Percentiles rank a stretch among this genome's conserved stretches.
Evolutionary conservation across 2,329 filamentous ascomycete genomes (phyloP).

Genomic region (Sodiomyces alkalinus): DNA sequence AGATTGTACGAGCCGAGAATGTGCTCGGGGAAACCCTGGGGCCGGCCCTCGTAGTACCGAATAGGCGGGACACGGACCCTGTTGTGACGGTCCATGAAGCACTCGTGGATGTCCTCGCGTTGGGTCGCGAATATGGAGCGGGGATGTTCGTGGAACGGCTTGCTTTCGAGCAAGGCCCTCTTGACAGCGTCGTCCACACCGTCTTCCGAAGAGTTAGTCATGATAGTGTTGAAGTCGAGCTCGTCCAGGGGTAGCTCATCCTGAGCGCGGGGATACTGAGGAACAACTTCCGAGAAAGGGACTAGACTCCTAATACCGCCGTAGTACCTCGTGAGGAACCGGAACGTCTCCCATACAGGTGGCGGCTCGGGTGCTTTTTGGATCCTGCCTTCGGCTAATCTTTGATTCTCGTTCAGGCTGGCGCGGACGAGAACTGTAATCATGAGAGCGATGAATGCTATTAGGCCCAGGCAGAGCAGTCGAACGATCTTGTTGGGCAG

Average conservation of each 20-base stretch:
- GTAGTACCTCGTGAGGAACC: slow-evolving; percentile 77
- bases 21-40: slow-evolving; percentile 70
- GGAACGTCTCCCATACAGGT: slow-evolving; percentile 69
- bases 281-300: slow-evolving; percentile 46
- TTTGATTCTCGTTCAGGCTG: slow-evolving; percentile 54
- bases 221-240: slow-evolving; percentile 19
- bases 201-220: slow-evolving; percentile 9
- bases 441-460: slow-evolving; percentile 57
- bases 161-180: slow-evolving; percentile 28
- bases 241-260: slow-evolving; percentile 38
- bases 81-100: slow-evolving; percentile 58
- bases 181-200: slow-evolving; percentile 13
- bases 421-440: slow-evolving; percentile 61
- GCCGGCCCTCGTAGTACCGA: slow-evolving; percentile 62
- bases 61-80: slow-evolving; percentile 54
- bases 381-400: slow-evolving; percentile 38
- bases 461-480: slow-evolving; percentile 60
- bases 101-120: slow-evolving; percentile 49
- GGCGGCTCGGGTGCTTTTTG: slow-evolving; percentile 48
- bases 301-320: slow-evolving; percentile 68
- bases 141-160: slow-evolving; percentile 32
- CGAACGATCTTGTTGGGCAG: slow-evolving; percentile 60
- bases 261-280: slow-evolving; percentile 63
- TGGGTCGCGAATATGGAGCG: slow-evolving; percentile 18
- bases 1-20: slow-evolving; percentile 78